Evolutionary conservation across 2,329 filamentous ascomycete species (phyloP).

Genomic region (Talaromyces sp.): DNA sequence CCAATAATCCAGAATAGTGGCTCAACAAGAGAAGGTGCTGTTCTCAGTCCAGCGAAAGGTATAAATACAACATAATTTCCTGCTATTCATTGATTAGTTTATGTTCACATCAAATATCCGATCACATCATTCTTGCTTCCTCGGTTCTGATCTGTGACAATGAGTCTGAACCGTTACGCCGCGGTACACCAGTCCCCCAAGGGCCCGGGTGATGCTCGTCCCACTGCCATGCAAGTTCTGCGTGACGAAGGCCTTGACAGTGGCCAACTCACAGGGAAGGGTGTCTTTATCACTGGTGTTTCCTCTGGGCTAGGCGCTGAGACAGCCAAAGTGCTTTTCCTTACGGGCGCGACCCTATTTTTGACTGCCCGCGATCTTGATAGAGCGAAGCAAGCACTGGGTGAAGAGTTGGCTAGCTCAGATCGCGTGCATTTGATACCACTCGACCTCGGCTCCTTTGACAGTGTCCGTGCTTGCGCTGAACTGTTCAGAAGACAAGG

Average conservation of each 20-base stretch:
- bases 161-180: constrained; percentile 5
- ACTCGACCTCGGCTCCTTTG: neutral
- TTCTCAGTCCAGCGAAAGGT: neutral
- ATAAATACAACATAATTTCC: neutral
- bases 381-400: constrained; percentile 1
- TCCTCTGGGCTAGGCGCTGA: constrained; percentile 7
- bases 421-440: neutral
- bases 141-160: neutral
- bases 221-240: constrained; percentile 7
- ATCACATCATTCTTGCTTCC: neutral
- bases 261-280: neutral
- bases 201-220: constrained; percentile 8
- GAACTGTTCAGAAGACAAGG: constrained; percentile 4
- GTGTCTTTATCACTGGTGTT: constrained; percentile 2
- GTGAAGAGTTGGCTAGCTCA: neutral
- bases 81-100: neutral
- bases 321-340: constrained; percentile 3
- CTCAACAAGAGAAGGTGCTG: neutral
- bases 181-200: constrained; percentile 2
- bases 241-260: constrained; percentile 2
- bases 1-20: neutral
- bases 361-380: constrained; percentile 1
- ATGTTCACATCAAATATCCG: neutral
- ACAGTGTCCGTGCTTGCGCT: neutral
- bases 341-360: constrained; percentile 6